These are phyloP conservation scores for Phytophthora citricola DNA, from an alignment of 352 stramenopile genomes.

Conservation along the genomic window DNA sequence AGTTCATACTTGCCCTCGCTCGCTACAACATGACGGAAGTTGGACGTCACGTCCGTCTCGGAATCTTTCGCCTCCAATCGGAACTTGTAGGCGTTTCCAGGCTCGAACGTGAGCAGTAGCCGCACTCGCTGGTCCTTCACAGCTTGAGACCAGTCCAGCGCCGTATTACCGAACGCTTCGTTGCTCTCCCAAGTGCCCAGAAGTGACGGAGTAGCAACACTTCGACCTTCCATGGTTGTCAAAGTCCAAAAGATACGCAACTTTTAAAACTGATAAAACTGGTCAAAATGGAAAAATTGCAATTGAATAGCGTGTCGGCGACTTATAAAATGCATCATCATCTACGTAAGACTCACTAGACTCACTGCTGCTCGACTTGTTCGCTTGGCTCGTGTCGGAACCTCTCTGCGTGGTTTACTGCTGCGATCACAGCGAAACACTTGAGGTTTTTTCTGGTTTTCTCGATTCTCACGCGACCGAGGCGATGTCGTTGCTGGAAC, in stretches of 20 bases:
- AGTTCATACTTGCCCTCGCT: conserved; percentile 50
- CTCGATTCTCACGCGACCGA: conserved; percentile 35
- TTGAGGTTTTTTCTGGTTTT: conserved; percentile 15
- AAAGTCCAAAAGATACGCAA: conserved; percentile 24
- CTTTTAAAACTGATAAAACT: conserved; percentile 1
- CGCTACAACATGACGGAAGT: conserved; percentile 62
- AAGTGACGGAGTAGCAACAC: conserved; percentile 13
- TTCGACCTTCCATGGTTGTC: conserved; percentile 14
- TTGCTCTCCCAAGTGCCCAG: conserved; percentile 66
- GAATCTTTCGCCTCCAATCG: conserved; percentile 31
- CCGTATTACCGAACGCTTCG: conserved; percentile 80
- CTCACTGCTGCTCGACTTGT: conserved; percentile 35
- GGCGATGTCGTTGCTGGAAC: conserved; percentile 37
- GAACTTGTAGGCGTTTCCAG: conserved; percentile 48
- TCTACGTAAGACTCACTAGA: conserved; percentile 27
- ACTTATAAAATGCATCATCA: conserved; percentile 35
- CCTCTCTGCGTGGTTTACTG: conserved; percentile 30
- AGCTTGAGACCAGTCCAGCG: conserved; percentile 78
- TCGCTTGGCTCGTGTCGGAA: conserved; percentile 23
- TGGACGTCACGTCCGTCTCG: conserved; percentile 49
- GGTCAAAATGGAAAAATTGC: background rate
- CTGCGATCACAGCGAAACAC: conserved; percentile 16
- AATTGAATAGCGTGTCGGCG: conserved; percentile 23
- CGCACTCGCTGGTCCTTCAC: conserved; percentile 56
- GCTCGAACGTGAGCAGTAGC: conserved; percentile 53